These are phyloP conservation scores for Populus davidiana DNA, from an alignment of 345 rosid species.

Conservation along the genomic window DNA sequence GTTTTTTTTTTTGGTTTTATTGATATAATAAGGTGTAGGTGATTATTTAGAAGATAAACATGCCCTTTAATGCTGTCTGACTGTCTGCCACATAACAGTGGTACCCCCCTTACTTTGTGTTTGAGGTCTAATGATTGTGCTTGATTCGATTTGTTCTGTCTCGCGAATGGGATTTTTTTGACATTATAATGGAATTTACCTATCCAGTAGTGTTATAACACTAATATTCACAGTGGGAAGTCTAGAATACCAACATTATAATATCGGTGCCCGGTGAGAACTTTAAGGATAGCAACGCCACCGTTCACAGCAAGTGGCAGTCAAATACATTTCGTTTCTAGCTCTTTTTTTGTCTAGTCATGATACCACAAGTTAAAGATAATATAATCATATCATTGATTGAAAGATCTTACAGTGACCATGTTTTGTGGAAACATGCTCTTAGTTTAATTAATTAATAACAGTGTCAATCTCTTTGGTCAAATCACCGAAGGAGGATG, in stretches of 20 bases:
- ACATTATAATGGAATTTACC: not conserved
- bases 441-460: not conserved
- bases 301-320: no score
- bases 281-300: no score
- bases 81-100: not conserved
- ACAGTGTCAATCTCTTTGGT: not conserved
- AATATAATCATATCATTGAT: not conserved
- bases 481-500: not conserved
- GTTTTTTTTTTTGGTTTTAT: not conserved
- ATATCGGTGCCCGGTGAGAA: no score
- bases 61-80: not conserved
- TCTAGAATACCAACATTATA: not conserved
- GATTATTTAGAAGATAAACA: not conserved
- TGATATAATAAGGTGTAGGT: not conserved
- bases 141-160: not conserved
- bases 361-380: not conserved
- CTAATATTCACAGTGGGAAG: not conserved
- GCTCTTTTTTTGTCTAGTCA: not conserved
- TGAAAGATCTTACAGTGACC: not conserved
- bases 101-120: not conserved
- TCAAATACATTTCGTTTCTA: not conserved
- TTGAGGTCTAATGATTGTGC: not conserved
- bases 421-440: not conserved
- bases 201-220: not conserved
- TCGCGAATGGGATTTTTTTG: not conserved